These are phyloP conservation scores for Candida sakaeoensis DNA, from an alignment of 805 yeast species.

Conservation along the genomic window DNA sequence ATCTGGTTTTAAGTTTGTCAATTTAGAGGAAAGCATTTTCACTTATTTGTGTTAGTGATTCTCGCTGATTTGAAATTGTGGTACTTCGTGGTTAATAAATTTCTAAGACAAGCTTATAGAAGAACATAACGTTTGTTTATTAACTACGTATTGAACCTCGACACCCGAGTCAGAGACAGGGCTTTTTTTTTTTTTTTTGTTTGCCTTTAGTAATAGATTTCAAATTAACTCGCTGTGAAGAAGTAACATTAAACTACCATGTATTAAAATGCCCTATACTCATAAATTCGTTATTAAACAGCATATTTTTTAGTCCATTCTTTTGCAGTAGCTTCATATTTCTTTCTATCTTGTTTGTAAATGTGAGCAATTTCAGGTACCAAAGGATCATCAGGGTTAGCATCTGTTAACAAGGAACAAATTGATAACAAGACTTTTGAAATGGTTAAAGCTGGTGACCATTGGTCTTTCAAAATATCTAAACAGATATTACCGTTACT, in stretches of 20 bases:
- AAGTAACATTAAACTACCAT: background rate
- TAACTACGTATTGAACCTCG: no score
- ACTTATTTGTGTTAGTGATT: no score
- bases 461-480: constrained; percentile 94
- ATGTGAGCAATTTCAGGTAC: constrained; percentile 98
- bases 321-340: constrained; percentile 93
- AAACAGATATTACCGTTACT: constrained; percentile 94
- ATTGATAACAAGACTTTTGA: constrained; percentile 93
- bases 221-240: no score
- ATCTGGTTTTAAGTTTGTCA: no score
- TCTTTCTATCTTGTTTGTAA: constrained; percentile 88
- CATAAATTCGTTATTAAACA: constrained; percentile 41
- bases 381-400: constrained; percentile 98
- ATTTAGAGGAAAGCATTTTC: no score
- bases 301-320: constrained; percentile 99
- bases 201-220: no score
- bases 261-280: constrained; percentile 3
- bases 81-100: no score
- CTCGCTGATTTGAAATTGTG: no score
- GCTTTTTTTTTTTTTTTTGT: no score
- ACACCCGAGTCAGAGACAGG: no score
- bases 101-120: no score
- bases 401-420: constrained; percentile 93
- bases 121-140: no score
- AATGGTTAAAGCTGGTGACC: constrained; percentile 98